Evolutionary conservation across 495 filamentous ascomycete genomes (phyloP).

Genomic region (Viridothelium virens): DNA sequence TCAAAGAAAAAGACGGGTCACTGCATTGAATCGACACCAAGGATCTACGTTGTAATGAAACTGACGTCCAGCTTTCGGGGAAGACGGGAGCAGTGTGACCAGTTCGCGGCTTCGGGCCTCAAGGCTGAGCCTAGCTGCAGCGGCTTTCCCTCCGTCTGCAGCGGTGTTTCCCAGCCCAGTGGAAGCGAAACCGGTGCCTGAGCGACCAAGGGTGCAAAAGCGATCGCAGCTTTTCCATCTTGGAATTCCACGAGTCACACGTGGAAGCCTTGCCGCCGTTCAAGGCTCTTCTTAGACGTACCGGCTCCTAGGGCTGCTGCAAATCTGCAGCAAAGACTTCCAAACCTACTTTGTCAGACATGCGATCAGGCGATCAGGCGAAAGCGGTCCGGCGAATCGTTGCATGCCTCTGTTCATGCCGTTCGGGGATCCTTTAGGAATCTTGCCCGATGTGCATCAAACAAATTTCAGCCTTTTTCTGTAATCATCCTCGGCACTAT

Average conservation of each 20-base stretch:
- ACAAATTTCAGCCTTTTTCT: not conserved
- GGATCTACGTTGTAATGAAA: constrained; percentile 3
- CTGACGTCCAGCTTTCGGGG: constrained; percentile 9
- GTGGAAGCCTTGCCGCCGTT: constrained; percentile 7
- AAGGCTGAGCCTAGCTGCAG: constrained; percentile 10
- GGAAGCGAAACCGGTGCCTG: constrained; percentile 11
- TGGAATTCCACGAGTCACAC: constrained; percentile 9
- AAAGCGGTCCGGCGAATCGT: not conserved
- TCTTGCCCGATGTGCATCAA: not conserved
- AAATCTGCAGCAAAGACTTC: constrained; percentile 3
- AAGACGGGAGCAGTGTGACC: not conserved
- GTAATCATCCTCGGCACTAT: not conserved
- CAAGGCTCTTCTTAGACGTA: not conserved
- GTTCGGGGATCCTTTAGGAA: not conserved
- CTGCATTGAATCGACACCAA: constrained; percentile 11
- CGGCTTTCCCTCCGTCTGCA: not conserved
- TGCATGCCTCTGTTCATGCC: not conserved
- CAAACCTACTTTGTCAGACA: not conserved
- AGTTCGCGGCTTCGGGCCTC: constrained; percentile 9
- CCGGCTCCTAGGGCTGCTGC: not conserved
- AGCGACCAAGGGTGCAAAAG: not conserved
- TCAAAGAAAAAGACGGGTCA: not conserved
- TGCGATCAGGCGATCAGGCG: not conserved
- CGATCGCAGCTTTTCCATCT: not conserved
- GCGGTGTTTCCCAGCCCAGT: constrained; percentile 6